Conservation (phyloP, 768 basidiomycete species). For the Russula sp. region DNA sequence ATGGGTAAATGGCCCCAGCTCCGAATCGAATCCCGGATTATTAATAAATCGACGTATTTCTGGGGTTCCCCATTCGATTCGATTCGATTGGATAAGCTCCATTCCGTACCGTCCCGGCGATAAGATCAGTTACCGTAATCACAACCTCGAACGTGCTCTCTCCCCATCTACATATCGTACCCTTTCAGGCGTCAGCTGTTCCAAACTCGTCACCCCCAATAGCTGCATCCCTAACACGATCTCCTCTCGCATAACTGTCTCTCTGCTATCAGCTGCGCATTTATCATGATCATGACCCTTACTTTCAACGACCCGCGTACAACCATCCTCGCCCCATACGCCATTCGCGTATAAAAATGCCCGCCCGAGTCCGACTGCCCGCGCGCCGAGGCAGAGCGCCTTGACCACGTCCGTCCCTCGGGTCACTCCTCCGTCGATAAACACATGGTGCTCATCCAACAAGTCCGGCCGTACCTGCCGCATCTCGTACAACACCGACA, state of each 20-base stretch:
- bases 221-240: slow-evolving; percentile 38
- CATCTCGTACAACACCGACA: slow-evolving; percentile 42
- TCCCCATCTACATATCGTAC: slow-evolving; percentile 27
- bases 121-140: background rate
- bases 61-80: background rate
- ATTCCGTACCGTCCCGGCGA: no score
- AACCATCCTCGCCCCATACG: slow-evolving; percentile 33
- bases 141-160: background rate
- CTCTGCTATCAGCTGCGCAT: background rate
- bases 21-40: no score
- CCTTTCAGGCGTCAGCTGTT: slow-evolving; percentile 35
- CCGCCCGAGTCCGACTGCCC: slow-evolving; percentile 40
- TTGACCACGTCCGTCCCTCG: slow-evolving; percentile 46
- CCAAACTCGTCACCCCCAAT: slow-evolving; percentile 36
- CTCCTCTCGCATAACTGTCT: slow-evolving; percentile 37
- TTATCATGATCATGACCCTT: background rate
- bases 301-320: slow-evolving; percentile 28
- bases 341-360: slow-evolving; percentile 40
- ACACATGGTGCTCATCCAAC: slow-evolving; percentile 35
- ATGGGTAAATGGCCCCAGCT: no score
- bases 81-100: no score
- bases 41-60: background rate
- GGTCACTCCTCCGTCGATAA: slow-evolving; percentile 43
- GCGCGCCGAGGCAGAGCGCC: slow-evolving; percentile 45
- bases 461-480: slow-evolving; percentile 38